Base-by-base conservation (phyloP, 2,329 filamentous ascomycete genomes). In the Teratosphaeria pseudoeucalypti region DNA sequence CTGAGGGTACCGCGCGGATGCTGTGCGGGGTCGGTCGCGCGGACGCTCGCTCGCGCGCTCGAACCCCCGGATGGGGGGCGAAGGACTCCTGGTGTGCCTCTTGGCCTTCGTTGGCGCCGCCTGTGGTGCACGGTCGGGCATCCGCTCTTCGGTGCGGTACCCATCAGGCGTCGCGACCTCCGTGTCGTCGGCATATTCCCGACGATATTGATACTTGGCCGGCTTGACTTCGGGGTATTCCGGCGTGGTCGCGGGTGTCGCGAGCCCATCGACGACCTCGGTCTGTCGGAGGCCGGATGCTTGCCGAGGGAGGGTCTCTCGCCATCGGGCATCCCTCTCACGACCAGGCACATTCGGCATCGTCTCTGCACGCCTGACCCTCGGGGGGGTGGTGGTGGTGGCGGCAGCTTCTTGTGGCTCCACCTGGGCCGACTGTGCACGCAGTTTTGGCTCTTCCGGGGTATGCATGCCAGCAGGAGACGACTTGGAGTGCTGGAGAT, bases 291-390 rank as follows among this genome's bases (percentile, higher is more conserved):
- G 56, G 7, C 55, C 58, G 12, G 70, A 67, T 34, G 60, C 57
- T 53, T 64, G 69, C 32, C 57, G 57, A 2, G 64, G 63, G 27
- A 60, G 55, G 29, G 62, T 32, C 19, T 63, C 62, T 43, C 55
- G 57, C 3, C 57, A 32, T 19, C 60, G 60, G 6, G 34, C 14
- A n/a, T 57, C 55, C 23, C 57, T 56, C 14, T 53, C 34, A 19
- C 60, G 54, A 26, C 59, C 54, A 23, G 59, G 27, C 19, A 43
- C 57, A 57, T 43, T 27, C 26, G 71, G 76, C 76, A 76, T 77
- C 0, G 75, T 79, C 56, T 78, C 71, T 32, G 76, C 70, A 60
- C 77, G 76, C 56, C 67, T 72, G 53, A 78, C 68, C 39, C 59
- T 60, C 27, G 74, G 71, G 23, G 23, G 23, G 23, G 23, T 23